Conservation (phyloP, 1,284 basidiomycete species). For the Rhodotorula mucilaginosa region DNA sequence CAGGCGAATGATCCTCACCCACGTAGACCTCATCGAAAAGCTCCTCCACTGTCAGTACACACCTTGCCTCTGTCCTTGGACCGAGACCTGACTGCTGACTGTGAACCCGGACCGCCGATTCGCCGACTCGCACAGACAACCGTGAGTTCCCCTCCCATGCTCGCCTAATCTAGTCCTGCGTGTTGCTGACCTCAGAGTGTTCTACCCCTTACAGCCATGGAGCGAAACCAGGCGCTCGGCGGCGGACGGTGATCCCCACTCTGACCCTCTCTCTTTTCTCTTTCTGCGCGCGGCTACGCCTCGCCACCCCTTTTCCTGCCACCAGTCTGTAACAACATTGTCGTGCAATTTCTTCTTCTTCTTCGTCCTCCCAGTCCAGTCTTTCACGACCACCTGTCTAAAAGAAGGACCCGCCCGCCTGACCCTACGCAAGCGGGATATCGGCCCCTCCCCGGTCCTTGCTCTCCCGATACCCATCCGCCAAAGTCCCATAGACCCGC, state of each 20-base stretch:
- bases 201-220: constrained; percentile 8
- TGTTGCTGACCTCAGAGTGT: not conserved
- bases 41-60: constrained; percentile 35
- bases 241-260: not conserved
- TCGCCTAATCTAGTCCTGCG: accelerated
- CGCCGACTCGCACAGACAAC: too few relatives aligned
- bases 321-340: not conserved
- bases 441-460: constrained; percentile 22
- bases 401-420: not conserved
- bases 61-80: not conserved
- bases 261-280: too few relatives aligned
- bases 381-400: not conserved
- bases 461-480: constrained; percentile 21
- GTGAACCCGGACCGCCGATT: not conserved
- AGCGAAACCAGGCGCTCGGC: constrained; percentile 10
- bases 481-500: constrained; percentile 20
- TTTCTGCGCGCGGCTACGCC: not conserved
- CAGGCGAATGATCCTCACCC: constrained; percentile 93
- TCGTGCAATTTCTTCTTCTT: not conserved
- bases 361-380: not conserved
- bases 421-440: constrained; percentile 28
- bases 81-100: not conserved
- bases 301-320: not conserved
- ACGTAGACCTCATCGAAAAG: constrained; percentile 58
- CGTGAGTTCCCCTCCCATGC: not conserved